A percentile compares a stretch with the other conserved stretches of the same genome.
Conservation (phyloP, 139 green algal genomes). For the Dunaliella primolecta region DNA sequence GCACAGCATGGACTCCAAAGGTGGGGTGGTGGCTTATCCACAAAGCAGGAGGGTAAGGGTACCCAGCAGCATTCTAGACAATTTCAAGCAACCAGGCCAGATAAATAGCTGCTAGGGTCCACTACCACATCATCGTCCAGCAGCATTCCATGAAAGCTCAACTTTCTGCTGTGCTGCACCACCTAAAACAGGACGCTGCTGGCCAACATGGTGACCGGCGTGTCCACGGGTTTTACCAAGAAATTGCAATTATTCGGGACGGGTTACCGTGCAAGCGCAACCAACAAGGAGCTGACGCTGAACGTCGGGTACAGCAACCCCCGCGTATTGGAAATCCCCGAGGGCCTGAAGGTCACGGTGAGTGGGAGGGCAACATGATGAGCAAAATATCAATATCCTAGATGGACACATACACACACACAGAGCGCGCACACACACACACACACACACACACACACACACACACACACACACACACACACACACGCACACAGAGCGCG, state of each 20-base stretch:
- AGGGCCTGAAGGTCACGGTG: conserved; percentile 77
- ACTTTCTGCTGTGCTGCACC: too few relatives aligned
- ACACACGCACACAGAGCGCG: not conserved
- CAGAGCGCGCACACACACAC: not conserved
- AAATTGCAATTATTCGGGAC: conserved; percentile 82
- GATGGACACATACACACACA: not conserved
- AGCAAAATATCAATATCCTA: not conserved
- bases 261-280: conserved; percentile 85
- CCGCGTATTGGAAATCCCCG: conserved; percentile 80
- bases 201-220: conserved; percentile 91
- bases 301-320: conserved; percentile 92
- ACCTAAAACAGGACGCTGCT: conserved; percentile 78
- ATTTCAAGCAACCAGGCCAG: too few relatives aligned
- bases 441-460: not conserved
- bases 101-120: too few relatives aligned
- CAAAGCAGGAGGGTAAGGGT: too few relatives aligned
- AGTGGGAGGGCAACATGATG: not conserved
- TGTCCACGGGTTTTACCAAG: conserved; percentile 83
- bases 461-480: not conserved
- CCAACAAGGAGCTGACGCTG: conserved; percentile 75
- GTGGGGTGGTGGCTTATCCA: too few relatives aligned
- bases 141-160: too few relatives aligned
- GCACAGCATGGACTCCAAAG: conserved; percentile 67
- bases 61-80: too few relatives aligned
- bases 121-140: too few relatives aligned